Percentiles rank a stretch among this genome's conserved stretches.
These are phyloP conservation scores for Leucocoprinus birnbaumii DNA, from an alignment of 768 basidiomycete genomes.

Conservation along the genomic window DNA sequence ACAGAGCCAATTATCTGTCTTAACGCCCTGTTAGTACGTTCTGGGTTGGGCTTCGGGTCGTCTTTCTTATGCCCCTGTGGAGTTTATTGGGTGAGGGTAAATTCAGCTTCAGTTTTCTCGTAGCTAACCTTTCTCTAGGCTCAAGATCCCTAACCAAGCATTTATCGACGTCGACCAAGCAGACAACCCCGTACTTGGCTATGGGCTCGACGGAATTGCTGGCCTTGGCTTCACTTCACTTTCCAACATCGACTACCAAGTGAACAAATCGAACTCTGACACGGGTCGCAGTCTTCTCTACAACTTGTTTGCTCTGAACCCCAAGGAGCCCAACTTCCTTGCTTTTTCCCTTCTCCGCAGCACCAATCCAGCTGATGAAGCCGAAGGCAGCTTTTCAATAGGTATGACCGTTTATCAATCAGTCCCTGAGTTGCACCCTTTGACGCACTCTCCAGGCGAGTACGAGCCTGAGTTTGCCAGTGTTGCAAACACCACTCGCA, in stretches of 20 bases:
- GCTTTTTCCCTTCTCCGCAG: constrained; percentile 71
- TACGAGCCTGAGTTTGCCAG: constrained; percentile 58
- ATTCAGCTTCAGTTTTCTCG: background rate
- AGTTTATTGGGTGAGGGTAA: constrained; percentile 64
- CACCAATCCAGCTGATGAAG: constrained; percentile 45
- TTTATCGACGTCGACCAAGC: constrained; percentile 61
- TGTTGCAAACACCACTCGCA: constrained; percentile 52
- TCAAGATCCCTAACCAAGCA: constrained; percentile 66
- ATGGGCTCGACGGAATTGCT: constrained; percentile 68
- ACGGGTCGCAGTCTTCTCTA: constrained; percentile 70
- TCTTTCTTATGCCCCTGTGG: constrained; percentile 57
- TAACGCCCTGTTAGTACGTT: constrained; percentile 54
- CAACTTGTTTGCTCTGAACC: constrained; percentile 72
- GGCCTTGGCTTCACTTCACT: constrained; percentile 80
- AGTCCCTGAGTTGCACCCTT: background rate
- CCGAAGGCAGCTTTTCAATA: constrained; percentile 70
- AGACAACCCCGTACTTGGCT: constrained; percentile 70
- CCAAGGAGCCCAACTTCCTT: constrained; percentile 74
- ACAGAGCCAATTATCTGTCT: background rate
- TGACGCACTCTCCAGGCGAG: constrained; percentile 46
- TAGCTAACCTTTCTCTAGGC: constrained; percentile 33
- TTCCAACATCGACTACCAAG: constrained; percentile 62
- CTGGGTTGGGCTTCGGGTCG: constrained; percentile 75
- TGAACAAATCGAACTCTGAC: constrained; percentile 56
- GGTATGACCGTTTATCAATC: constrained; percentile 37